phyloP scores from a whole-genome alignment of 805 yeast species.

The Lipomyces chichibuensis region DNA sequence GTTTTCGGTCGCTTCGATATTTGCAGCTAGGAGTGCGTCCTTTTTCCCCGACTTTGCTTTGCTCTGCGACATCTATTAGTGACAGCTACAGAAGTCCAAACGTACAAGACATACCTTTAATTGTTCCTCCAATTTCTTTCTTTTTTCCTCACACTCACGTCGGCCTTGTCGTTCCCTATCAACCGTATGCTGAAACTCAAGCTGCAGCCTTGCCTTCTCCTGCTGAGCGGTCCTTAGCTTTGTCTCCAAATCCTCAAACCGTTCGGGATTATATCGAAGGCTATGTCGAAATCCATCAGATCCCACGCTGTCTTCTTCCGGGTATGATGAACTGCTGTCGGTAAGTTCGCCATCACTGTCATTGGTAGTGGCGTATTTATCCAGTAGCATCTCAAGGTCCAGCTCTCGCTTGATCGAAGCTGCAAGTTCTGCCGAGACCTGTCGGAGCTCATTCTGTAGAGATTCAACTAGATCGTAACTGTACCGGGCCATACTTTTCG shows the following conservation, averaged over 20 bases:
- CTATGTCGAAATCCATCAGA: constrained; percentile 4
- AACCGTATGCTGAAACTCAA: constrained; percentile 23
- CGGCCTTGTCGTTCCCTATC: constrained; percentile 27
- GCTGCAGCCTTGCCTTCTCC: constrained; percentile 28
- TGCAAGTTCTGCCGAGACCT: constrained; percentile 34
- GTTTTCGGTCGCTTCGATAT: constrained; percentile 15
- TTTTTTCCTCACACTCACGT: constrained; percentile 17
- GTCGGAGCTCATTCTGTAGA: constrained; percentile 28
- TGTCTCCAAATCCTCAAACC: constrained; percentile 19
- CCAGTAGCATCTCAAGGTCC: constrained; percentile 32
- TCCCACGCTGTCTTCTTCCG: constrained; percentile 19
- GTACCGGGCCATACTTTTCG: constrained; percentile 10
- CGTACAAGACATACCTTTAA: constrained; percentile 17
- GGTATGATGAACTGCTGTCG: constrained; percentile 14
- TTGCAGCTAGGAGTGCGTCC: constrained; percentile 8
- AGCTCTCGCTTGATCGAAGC: constrained; percentile 34
- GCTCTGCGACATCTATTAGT: constrained; percentile 1
- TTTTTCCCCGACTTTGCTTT: constrained; percentile 16
- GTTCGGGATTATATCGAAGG: constrained; percentile 1
- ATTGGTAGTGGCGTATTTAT: constrained; percentile 28
- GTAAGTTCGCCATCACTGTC: constrained; percentile 25
- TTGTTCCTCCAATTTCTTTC: constrained; percentile 23
- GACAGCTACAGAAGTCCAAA: neutral
- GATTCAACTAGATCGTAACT: constrained; percentile 24
- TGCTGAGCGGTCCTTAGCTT: constrained; percentile 27